phyloP scores from a whole-genome alignment of 352 stramenopile species.

The Globisporangium nagaii region DNA sequence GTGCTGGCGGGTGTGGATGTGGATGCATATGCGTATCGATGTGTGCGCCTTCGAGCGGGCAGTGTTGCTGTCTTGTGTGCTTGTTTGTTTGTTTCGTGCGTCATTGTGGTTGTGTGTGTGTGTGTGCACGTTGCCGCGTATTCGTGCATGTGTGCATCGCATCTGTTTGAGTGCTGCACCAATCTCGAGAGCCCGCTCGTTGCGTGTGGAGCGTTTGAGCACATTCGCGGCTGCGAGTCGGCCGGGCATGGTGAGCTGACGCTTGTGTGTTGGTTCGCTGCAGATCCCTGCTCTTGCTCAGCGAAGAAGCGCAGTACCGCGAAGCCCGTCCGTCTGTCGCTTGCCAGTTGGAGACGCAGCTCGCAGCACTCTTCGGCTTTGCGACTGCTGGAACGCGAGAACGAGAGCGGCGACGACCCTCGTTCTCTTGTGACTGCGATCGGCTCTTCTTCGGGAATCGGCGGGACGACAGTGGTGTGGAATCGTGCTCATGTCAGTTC shows the following conservation, averaged over 20 bases:
- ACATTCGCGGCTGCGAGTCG: too few relatives aligned
- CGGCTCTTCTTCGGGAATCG: background rate
- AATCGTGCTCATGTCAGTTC: conserved; percentile 44
- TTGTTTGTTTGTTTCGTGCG: background rate
- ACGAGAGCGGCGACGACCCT: background rate
- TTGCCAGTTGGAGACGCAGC: background rate
- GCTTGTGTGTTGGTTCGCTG: too few relatives aligned
- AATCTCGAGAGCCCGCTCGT: too few relatives aligned
- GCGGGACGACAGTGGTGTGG: conserved; percentile 4
- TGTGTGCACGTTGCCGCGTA: background rate
- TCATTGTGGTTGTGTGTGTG: background rate
- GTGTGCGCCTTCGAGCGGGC: background rate
- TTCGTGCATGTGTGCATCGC: background rate
- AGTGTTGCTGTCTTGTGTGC: background rate
- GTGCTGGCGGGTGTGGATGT: background rate
- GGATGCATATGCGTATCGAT: conserved; percentile 9
- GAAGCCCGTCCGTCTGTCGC: too few relatives aligned
- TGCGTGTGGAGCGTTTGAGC: too few relatives aligned
- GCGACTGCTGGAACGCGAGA: background rate
- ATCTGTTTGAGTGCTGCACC: background rate
- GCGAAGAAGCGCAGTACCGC: too few relatives aligned
- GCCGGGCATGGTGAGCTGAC: too few relatives aligned
- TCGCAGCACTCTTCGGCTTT: background rate
- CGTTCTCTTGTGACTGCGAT: conserved; percentile 1
- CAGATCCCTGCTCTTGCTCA: too few relatives aligned